Conservation (phyloP, 2,329 filamentous ascomycete species). For the Fusarium transvaalense region DNA sequence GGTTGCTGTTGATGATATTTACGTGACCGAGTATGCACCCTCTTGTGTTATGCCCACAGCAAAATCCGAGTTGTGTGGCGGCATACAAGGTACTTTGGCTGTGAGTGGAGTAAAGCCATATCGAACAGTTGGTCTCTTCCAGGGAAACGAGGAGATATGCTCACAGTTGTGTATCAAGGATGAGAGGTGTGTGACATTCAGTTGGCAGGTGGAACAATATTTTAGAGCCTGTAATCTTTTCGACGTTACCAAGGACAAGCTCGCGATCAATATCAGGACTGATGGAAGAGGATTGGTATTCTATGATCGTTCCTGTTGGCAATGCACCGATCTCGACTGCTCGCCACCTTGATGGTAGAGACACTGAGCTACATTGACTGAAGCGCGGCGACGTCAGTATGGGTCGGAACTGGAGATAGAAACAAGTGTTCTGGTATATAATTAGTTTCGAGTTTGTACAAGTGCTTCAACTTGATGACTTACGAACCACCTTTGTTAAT, state of each 20-base stretch:
- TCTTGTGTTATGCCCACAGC: neutral
- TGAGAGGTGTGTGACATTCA: conserved; percentile 4
- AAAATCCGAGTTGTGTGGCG: neutral
- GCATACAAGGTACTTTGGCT: neutral
- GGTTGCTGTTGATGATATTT: conserved; percentile 14
- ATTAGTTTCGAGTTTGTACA: neutral
- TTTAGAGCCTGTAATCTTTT: neutral
- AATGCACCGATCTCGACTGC: conserved; percentile 2
- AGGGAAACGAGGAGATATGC: conserved; percentile 9
- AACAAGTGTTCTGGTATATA: no score
- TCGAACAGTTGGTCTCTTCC: neutral
- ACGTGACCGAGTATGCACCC: conserved; percentile 7
- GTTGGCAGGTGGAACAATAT: neutral
- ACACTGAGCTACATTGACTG: no score
- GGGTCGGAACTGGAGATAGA: no score
- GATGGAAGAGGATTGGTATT: neutral
- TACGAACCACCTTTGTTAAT: neutral
- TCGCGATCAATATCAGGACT: neutral
- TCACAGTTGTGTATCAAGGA: neutral
- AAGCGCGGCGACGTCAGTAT: no score
- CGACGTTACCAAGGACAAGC: neutral
- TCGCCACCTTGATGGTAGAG: neutral
- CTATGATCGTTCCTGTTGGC: conserved; percentile 13
- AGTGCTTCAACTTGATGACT: neutral
- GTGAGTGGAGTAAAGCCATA: neutral